Evolutionary conservation across 495 filamentous ascomycete genomes (phyloP).

Genomic region (Podospora pseudocomata): DNA sequence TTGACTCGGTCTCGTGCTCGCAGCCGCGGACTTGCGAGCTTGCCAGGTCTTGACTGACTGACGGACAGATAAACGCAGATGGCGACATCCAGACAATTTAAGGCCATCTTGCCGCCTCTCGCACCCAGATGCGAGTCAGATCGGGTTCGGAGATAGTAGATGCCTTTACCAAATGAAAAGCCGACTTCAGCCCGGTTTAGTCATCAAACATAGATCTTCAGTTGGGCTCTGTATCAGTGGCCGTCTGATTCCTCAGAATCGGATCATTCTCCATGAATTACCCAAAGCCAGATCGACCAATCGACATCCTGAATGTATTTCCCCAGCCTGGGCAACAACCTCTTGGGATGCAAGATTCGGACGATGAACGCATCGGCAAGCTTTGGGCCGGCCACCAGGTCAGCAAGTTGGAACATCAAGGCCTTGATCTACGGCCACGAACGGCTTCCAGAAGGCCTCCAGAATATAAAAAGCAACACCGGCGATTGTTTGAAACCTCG

Average conservation of each 20-base stretch:
- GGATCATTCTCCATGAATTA: neutral
- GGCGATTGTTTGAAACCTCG: conserved; percentile 17
- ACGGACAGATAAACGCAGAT: no score
- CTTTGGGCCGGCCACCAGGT: neutral
- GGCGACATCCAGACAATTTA: neutral
- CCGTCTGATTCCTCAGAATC: neutral
- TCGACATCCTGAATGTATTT: neutral
- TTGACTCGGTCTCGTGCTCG: neutral
- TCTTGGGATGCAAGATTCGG: neutral
- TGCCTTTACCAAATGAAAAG: no score
- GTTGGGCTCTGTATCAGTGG: neutral
- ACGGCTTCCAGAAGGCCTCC: conserved; percentile 7
- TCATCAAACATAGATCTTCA: no score
- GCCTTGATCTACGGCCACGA: conserved; percentile 1
- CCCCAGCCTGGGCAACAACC: neutral
- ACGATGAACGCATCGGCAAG: neutral
- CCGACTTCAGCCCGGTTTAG: no score
- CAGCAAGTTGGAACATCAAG: conserved; percentile 1
- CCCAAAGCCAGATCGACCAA: neutral
- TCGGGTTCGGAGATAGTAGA: neutral
- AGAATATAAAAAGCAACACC: conserved; percentile 17
- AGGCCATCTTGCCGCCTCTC: neutral
- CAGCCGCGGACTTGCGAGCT: neutral
- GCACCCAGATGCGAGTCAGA: neutral
- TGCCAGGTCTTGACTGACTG: no score